Conservation (phyloP, 768 basidiomycete genomes). For the Daedaleopsis nitida region DNA sequence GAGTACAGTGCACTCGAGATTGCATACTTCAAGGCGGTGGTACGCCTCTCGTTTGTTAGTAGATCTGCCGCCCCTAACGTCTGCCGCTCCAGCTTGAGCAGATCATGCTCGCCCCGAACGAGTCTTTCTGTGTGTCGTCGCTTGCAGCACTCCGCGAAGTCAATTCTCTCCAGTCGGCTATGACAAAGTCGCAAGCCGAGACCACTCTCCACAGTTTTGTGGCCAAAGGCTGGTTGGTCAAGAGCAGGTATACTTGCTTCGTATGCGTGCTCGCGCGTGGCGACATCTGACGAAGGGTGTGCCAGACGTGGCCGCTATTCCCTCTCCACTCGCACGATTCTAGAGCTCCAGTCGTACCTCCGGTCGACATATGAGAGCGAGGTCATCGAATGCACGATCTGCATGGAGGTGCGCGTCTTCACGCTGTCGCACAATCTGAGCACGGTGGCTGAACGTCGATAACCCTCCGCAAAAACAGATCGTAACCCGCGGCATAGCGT, state of each 20-base stretch:
- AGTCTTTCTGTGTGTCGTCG: slow-evolving; percentile 77
- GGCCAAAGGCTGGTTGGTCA: slow-evolving; percentile 76
- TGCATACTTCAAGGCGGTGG: slow-evolving; percentile 81
- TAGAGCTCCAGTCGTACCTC: slow-evolving; percentile 77
- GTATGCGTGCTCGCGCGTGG: no score
- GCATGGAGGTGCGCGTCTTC: slow-evolving; percentile 55
- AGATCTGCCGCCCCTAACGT: not conserved
- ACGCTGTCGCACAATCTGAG: no score
- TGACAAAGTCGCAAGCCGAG: slow-evolving; percentile 79
- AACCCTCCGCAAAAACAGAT: slow-evolving; percentile 43
- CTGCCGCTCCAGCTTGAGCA: slow-evolving; percentile 71
- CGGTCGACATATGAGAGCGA: slow-evolving; percentile 74
- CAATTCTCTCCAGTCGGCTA: slow-evolving; percentile 50
- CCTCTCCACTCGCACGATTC: slow-evolving; percentile 69
- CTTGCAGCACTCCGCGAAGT: slow-evolving; percentile 76
- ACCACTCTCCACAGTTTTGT: slow-evolving; percentile 76
- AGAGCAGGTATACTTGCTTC: slow-evolving; percentile 65
- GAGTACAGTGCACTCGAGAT: slow-evolving; percentile 82
- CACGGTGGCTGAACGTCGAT: no score
- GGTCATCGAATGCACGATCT: slow-evolving; percentile 70
- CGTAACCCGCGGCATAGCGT: slow-evolving; percentile 68
- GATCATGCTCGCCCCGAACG: slow-evolving; percentile 79
- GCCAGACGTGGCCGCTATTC: slow-evolving; percentile 64
- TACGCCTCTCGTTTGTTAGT: slow-evolving; percentile 36
- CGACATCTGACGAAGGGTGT: not conserved